A percentile compares a stretch with the other conserved stretches of the same genome.
phyloP scores from a whole-genome alignment of 2,329 filamentous ascomycete genomes.

The Penicillium frequentans region DNA sequence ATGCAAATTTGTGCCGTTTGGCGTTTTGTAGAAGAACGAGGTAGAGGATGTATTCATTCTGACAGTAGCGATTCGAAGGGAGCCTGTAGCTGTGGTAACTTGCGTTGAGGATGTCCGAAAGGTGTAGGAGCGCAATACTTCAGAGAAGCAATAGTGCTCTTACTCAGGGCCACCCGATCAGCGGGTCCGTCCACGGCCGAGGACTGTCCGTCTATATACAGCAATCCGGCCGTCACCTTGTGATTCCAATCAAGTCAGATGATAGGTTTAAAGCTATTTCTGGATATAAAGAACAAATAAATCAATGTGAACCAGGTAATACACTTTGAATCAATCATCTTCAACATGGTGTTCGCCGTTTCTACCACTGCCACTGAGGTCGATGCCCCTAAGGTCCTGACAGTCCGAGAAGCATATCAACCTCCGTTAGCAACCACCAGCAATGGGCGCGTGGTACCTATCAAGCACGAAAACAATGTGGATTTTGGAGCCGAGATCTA shows the following conservation, averaged over 20 bases:
- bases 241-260: not conserved
- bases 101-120: no score
- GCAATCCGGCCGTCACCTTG: not conserved
- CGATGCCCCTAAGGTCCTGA: not conserved
- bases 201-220: not conserved
- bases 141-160: no score
- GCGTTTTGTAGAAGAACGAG: not conserved
- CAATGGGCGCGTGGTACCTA: not conserved
- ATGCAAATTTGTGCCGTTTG: not conserved
- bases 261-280: not conserved
- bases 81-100: not conserved
- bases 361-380: not conserved
- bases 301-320: no score
- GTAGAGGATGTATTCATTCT: not conserved
- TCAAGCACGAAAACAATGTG: slow-evolving; percentile 16
- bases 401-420: not conserved
- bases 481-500: slow-evolving; percentile 38
- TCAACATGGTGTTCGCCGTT: not conserved
- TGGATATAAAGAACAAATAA: no score
- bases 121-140: no score
- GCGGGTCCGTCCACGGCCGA: not conserved
- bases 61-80: not conserved
- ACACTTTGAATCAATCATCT: no score
- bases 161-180: not conserved
- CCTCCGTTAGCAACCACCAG: not conserved